Percentiles rank a stretch among this genome's conserved stretches.
Conservation (phyloP, 352 stramenopile species). For the Albugo laibachii region DNA sequence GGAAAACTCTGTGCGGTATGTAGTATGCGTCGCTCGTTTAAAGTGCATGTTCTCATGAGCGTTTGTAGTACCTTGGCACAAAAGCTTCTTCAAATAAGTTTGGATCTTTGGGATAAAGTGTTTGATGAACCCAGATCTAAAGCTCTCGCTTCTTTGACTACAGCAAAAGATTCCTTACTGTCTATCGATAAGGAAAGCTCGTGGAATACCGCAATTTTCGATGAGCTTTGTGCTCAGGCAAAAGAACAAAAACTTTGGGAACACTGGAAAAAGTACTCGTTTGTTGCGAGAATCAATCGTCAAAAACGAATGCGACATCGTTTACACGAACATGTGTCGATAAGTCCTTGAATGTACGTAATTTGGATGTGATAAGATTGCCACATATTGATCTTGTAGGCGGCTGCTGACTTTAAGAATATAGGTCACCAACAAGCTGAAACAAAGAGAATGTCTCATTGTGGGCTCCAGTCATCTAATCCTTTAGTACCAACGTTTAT, state of each 20-base stretch:
- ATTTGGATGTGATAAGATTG: no score
- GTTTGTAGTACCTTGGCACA: background rate
- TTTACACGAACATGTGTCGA: no score
- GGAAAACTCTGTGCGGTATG: slow-evolving; percentile 47
- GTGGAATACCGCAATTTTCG: slow-evolving; percentile 27
- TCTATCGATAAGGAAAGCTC: slow-evolving; percentile 6
- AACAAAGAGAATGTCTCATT: no score
- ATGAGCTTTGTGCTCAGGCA: slow-evolving; percentile 28
- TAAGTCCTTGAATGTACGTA: no score
- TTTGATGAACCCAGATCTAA: background rate
- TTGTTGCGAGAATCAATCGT: slow-evolving; percentile 58
- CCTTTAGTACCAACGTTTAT: no score
- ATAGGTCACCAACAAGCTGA: no score
- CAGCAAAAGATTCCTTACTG: background rate
- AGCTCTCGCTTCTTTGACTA: background rate
- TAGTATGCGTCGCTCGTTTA: background rate
- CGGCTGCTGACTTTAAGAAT: no score
- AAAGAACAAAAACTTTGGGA: slow-evolving; percentile 20
- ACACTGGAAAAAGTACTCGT: slow-evolving; percentile 62
- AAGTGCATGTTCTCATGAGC: background rate
- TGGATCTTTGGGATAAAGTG: background rate
- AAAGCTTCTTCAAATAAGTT: background rate
- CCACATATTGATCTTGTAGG: no score
- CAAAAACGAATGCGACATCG: slow-evolving; percentile 19
- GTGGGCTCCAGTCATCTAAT: no score